Percentiles rank a stretch among this genome's conserved stretches.
These are phyloP conservation scores for Rhizopus delemar DNA, from an alignment of 371 early-diverging fungal genomes.

Conservation along the genomic window DNA sequence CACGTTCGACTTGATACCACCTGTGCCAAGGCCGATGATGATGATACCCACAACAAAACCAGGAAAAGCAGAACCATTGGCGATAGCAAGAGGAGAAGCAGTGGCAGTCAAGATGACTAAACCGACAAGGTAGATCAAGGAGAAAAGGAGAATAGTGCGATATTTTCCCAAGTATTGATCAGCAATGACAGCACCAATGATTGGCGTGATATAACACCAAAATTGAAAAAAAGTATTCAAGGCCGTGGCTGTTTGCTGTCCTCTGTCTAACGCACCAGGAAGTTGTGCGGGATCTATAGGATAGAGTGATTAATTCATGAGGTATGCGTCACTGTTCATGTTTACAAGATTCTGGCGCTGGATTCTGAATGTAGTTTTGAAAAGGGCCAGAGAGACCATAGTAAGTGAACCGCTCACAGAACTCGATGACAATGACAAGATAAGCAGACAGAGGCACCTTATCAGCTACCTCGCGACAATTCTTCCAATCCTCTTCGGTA, in stretches of 20 bases:
- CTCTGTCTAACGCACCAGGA: conserved; percentile 51
- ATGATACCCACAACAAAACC: conserved; percentile 66
- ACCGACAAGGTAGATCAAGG: conserved; percentile 70
- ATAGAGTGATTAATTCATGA: neutral
- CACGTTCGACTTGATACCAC: conserved; percentile 57
- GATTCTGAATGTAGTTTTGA: conserved; percentile 65
- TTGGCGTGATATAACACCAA: conserved; percentile 78
- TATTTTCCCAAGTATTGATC: conserved; percentile 86
- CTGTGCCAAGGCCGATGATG: conserved; percentile 70
- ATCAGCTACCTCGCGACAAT: conserved; percentile 50
- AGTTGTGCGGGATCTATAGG: conserved; percentile 42
- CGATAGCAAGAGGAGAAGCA: conserved; percentile 58
- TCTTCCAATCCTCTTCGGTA: conserved; percentile 51
- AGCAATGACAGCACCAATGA: conserved; percentile 80
- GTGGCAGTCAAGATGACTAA: conserved; percentile 65
- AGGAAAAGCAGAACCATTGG: conserved; percentile 57
- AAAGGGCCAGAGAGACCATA: conserved; percentile 68
- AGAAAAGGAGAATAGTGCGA: conserved; percentile 77
- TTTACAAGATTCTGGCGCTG: conserved; percentile 46
- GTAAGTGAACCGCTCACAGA: conserved; percentile 77
- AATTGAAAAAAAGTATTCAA: conserved; percentile 79
- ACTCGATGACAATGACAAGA: conserved; percentile 69
- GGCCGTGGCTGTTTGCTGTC: conserved; percentile 62
- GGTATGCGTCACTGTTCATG: neutral
- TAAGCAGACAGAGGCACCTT: conserved; percentile 51